A percentile compares a stretch with the other conserved stretches of the same genome.
These are phyloP conservation scores for Penicillium hordei DNA, from an alignment of 2,329 filamentous ascomycete genomes.

Conservation along the genomic window DNA sequence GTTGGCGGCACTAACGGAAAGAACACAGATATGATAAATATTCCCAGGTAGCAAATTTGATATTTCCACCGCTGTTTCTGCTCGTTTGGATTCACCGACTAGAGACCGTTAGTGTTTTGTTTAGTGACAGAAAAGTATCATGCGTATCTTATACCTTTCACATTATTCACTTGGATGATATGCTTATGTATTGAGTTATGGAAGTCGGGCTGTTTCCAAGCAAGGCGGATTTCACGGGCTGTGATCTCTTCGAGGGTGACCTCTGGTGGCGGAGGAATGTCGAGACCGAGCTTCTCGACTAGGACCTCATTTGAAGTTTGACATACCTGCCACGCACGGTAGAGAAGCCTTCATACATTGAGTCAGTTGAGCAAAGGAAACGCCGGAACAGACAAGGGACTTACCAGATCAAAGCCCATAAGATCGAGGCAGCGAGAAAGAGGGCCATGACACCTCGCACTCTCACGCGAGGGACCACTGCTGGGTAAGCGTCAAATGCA, in stretches of 20 bases:
- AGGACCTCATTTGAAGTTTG: conserved; percentile 89
- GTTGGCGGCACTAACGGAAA: conserved; percentile 86
- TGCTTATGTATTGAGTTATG: conserved; percentile 76
- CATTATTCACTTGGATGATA: conserved; percentile 88
- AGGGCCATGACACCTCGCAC: conserved; percentile 52
- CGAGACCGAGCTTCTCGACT: conserved; percentile 86
- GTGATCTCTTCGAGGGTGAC: conserved; percentile 89
- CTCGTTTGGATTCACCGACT: conserved; percentile 81
- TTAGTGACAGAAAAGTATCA: conserved; percentile 2
- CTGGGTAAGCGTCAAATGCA: conserved; percentile 48
- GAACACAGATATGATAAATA: conserved; percentile 90
- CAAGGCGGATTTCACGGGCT: conserved; percentile 80
- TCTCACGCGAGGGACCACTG: conserved; percentile 47
- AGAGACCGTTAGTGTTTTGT: conserved; percentile 19
- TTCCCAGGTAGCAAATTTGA: conserved; percentile 81
- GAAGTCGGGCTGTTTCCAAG: conserved; percentile 77
- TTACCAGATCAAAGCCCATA: conserved; percentile 53
- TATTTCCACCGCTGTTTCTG: conserved; percentile 86
- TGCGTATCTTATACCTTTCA: conserved; percentile 63
- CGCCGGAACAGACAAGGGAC: conserved; percentile 11
- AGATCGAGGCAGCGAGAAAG: conserved; percentile 48
- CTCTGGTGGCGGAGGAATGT: conserved; percentile 85
- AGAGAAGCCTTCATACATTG: conserved; percentile 64
- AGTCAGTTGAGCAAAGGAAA: conserved; percentile 3
- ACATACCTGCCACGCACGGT: conserved; percentile 82